Base-by-base conservation (phyloP, 73 alveolate species). In the Paraurostyla sp. region DNA sequence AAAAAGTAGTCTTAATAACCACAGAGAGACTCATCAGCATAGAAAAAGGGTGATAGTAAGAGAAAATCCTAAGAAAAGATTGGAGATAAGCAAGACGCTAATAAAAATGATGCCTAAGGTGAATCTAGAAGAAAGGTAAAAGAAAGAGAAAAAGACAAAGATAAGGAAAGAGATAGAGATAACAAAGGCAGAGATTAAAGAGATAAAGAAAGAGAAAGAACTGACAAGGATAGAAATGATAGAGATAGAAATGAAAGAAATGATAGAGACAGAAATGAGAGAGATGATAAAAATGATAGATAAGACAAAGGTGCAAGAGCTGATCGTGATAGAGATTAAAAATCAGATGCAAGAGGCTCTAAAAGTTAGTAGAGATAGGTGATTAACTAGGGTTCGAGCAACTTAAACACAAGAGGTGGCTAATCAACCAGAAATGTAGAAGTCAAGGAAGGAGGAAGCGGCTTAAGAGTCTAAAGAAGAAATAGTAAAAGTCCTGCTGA, bases 401-500 rank as follows among this genome's bases (percentile, higher is more conserved):
- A n/a, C n/a, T n/a, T n/a, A n/a, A n/a, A n/a, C n/a, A n/a, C n/a
- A n/a, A n/a, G n/a, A n/a, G n/a, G n/a, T n/a, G n/a, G n/a, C n/a
- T n/a, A n/a, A n/a, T n/a, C n/a, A n/a, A n/a, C 45, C 9, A 32
- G 22, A 29, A 50, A 27, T 27, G 9, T 6, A 3, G 25, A 25
- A 9, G 7, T 2, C 7, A 60, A 25, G 16, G 78, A 60, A 9
- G 49, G 13, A 29, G 25, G 50, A 13, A 33, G 25, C 4, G 46
- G 60, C 23, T 36, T 38, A 16, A 65, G 82, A 65, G 58, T 65
- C 20, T 2, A 18, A 7, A 65, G 60, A 65, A 65, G 42, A 38
- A 20, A 27, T 18, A 65, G 82, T 40, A 65, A 40, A 65, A 65
- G 82, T 40, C 82, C 82, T 38, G 41, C 41, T 22, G 58, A 15